Conservation (phyloP, 2,329 filamentous ascomycete species). For the Epichloe festucae region DNA sequence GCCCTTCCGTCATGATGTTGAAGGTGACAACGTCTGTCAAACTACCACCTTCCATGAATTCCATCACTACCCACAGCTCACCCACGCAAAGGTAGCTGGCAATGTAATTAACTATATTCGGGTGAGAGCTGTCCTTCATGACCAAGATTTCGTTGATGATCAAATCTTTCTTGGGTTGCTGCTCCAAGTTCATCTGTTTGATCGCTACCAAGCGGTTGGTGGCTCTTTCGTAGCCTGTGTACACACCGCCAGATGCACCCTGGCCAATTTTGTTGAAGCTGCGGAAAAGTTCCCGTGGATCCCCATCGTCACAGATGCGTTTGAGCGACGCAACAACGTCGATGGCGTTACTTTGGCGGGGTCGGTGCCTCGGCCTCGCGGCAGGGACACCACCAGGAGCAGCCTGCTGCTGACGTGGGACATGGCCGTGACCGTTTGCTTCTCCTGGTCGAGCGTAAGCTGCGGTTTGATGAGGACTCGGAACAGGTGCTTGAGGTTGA, state of each 20-base stretch:
- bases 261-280: constrained; percentile 92
- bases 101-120: constrained; percentile 98
- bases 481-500: constrained; percentile 14
- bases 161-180: constrained; percentile 96
- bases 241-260: constrained; percentile 92
- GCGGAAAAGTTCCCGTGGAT: constrained; percentile 78
- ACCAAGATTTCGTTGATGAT: constrained; percentile 99
- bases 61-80: constrained; percentile 98
- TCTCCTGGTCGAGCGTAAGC: constrained; percentile 18
- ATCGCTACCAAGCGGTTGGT: constrained; percentile 88
- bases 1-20: constrained; percentile 97
- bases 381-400: constrained; percentile 28
- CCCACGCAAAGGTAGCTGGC: constrained; percentile 85
- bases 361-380: constrained; percentile 61
- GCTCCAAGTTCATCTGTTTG: constrained; percentile 98
- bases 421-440: constrained; percentile 20
- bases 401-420: constrained; percentile 25
- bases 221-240: constrained; percentile 73
- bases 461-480: constrained; percentile 12
- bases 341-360: constrained; percentile 64
- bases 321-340: constrained; percentile 77
- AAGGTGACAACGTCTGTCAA: constrained; percentile 97
- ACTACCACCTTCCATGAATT: constrained; percentile 98
- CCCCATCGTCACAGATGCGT: constrained; percentile 79
- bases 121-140: constrained; percentile 98